Evolutionary conservation across 176 grass and related monocot species (phyloP), one percentile per base, ranked within the genome.

Genomic region (Aegilops longissima): DNA sequence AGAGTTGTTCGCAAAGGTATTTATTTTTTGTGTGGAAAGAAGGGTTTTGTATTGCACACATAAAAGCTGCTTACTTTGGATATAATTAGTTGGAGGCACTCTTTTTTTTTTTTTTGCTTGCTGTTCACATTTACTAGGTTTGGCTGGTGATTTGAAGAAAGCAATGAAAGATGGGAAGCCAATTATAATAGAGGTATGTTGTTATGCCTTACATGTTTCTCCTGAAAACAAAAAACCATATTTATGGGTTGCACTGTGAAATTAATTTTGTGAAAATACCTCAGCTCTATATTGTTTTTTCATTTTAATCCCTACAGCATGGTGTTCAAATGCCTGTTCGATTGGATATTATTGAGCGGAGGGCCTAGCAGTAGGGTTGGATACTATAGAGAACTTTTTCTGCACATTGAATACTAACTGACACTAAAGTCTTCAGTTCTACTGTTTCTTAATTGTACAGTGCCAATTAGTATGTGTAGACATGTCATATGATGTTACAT

Each of bases 61-160:
- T 16, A 13, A 2, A 81, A 78, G 42, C 36, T 75, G 40, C 24
- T 38, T 88, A 72, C 79, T 70, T 34, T 70, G 9, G 17, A 61
- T 20, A 76, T 63, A 67, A 79, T 21, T 84, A 40, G 24, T 42
- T 59, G 18, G 64, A 80, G 8, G 12, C 21, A 21, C 9, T 88
- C 9, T 8, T 66, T 59, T 86, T 35, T 6, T 35, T 6, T 25
- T 31, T 68, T 33, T 69, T 59, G 3, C 23, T 84, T 64, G 8
- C 23, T 85, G n/a, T 61, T 82, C 67, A 59, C 58, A 38, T 73
- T 73, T 25, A 39, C 23, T 81, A 98, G 96, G 96, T 27, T 92
- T 98, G 90, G 96, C 96, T 91, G 96, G 93, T 88, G 95, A 98
- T 89, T 90, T 98, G 82, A 98, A 98, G 93, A 98, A 98, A 89